Conservation (phyloP, 768 basidiomycete genomes). For the Psilocybe azurescens region DNA sequence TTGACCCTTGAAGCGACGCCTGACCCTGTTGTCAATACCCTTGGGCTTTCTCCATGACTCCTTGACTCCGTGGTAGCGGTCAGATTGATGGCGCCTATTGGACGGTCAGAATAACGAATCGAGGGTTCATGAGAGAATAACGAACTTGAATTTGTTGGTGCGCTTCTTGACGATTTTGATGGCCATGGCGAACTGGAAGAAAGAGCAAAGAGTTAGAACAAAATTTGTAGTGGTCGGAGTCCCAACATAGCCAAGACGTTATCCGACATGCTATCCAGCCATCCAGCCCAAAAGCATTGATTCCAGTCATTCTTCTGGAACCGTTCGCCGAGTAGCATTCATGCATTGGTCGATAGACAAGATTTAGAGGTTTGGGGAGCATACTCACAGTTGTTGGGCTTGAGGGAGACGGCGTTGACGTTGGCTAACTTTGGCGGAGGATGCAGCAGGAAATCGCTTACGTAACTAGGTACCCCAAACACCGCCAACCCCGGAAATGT, state of each 20-base stretch:
- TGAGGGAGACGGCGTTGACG: slow-evolving; percentile 53
- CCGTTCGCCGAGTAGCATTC: slow-evolving; percentile 8
- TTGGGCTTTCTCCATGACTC: slow-evolving; percentile 99
- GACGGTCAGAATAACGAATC: slow-evolving; percentile 6
- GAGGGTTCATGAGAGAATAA: slow-evolving; percentile 19
- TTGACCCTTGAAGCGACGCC: slow-evolving; percentile 95
- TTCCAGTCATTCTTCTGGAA: slow-evolving; percentile 21
- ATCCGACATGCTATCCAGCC: slow-evolving; percentile 31
- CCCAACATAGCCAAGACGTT: slow-evolving; percentile 29
- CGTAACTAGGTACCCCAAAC: slow-evolving; percentile 30
- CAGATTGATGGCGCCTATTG: slow-evolving; percentile 94
- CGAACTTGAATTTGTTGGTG: slow-evolving; percentile 95
- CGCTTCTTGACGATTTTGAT: slow-evolving; percentile 93
- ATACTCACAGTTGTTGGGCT: slow-evolving; percentile 62
- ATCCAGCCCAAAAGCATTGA: slow-evolving; percentile 38
- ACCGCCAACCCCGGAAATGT: slow-evolving; percentile 7
- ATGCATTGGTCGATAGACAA: slow-evolving; percentile 20
- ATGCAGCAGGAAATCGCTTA: slow-evolving; percentile 26
- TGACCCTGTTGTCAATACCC: slow-evolving; percentile 99
- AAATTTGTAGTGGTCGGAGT: slow-evolving; percentile 15
- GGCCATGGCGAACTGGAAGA: slow-evolving; percentile 49
- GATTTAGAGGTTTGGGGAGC: slow-evolving; percentile 18
- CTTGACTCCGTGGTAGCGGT: slow-evolving; percentile 96
- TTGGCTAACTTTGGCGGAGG: slow-evolving; percentile 23
- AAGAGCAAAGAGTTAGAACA: slow-evolving; percentile 18